Percentiles rank a stretch among this genome's conserved stretches.
phyloP scores from a whole-genome alignment of 1,284 basidiomycete genomes.

The Fomitopsis schrenkii region DNA sequence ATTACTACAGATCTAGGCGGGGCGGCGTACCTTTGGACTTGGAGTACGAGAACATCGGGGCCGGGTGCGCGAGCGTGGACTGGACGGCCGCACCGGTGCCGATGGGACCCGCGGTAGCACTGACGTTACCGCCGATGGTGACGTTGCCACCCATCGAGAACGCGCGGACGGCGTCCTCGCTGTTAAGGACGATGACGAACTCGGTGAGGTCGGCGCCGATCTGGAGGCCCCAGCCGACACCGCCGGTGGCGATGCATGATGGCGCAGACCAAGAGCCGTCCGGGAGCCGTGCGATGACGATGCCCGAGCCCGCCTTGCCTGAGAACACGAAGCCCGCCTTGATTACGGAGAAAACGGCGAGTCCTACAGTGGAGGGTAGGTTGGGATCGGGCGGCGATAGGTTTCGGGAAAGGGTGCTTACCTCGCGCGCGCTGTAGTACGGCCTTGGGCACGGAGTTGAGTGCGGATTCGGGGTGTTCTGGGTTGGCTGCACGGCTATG shows the following conservation, averaged over 20 bases:
- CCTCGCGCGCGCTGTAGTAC: slow-evolving; percentile 89
- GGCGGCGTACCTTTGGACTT: slow-evolving; percentile 78
- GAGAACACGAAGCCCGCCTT: slow-evolving; percentile 96
- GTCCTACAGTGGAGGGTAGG: slow-evolving; percentile 45
- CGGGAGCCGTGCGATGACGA: slow-evolving; percentile 91
- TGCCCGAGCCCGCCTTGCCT: slow-evolving; percentile 91
- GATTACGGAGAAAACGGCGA: slow-evolving; percentile 94
- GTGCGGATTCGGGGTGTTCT: slow-evolving; percentile 81
- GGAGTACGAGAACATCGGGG: slow-evolving; percentile 97
- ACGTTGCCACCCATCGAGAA: slow-evolving; percentile 96
- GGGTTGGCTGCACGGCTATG: slow-evolving; percentile 69
- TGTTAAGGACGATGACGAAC: slow-evolving; percentile 94
- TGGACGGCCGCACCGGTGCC: slow-evolving; percentile 94
- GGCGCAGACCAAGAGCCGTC: slow-evolving; percentile 98
- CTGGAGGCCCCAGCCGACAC: slow-evolving; percentile 94
- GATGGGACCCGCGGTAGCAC: slow-evolving; percentile 86
- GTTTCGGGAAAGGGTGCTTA: slow-evolving; percentile 27
- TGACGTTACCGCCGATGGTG: slow-evolving; percentile 88
- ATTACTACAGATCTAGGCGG: background rate
- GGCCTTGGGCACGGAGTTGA: slow-evolving; percentile 94
- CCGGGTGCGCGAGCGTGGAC: slow-evolving; percentile 84
- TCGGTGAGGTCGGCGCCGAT: slow-evolving; percentile 89
- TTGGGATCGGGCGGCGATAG: background rate
- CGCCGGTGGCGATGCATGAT: slow-evolving; percentile 96
- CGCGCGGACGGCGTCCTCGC: slow-evolving; percentile 91